Conservation (phyloP, 805 yeast species). For the Ogataea minuta region DNA sequence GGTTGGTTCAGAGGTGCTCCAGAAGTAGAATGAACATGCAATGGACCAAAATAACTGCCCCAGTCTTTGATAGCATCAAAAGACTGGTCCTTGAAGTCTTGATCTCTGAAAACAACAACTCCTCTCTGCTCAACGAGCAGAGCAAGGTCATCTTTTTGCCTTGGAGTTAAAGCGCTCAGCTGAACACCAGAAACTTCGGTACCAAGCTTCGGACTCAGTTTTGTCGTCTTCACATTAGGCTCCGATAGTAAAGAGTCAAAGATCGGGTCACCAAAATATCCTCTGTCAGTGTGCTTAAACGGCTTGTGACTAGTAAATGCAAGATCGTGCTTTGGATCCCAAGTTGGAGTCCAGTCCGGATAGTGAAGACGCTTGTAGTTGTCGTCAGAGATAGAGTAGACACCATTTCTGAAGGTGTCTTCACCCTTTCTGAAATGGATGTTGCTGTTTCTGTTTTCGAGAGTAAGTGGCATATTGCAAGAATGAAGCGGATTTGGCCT, state of each 20-base stretch:
- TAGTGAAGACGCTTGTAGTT: conserved; percentile 36
- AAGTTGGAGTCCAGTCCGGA: conserved; percentile 65
- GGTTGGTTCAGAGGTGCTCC: conserved; percentile 63
- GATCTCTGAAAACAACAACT: conserved; percentile 63
- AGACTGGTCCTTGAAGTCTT: conserved; percentile 59
- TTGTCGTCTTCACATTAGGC: conserved; percentile 30
- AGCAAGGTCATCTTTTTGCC: conserved; percentile 69
- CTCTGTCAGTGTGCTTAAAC: conserved; percentile 62
- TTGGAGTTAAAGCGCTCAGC: conserved; percentile 48
- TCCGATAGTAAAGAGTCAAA: conserved; percentile 46
- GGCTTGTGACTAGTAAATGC: conserved; percentile 37
- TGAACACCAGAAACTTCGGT: conserved; percentile 61
- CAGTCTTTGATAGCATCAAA: conserved; percentile 47
- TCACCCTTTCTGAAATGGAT: conserved; percentile 51
- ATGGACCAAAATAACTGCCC: conserved; percentile 65
- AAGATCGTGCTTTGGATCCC: conserved; percentile 59
- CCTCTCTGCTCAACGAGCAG: conserved; percentile 66
- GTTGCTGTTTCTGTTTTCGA: conserved; percentile 26
- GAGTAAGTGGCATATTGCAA: conserved; percentile 11
- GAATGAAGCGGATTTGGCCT: background rate
- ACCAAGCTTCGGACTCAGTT: conserved; percentile 70
- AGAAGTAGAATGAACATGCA: conserved; percentile 72
- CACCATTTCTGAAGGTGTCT: conserved; percentile 51
- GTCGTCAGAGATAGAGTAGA: conserved; percentile 43
- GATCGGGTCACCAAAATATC: conserved; percentile 59